Base-by-base conservation (phyloP, 768 basidiomycete species). In the Pleurotus pulmonarius region DNA sequence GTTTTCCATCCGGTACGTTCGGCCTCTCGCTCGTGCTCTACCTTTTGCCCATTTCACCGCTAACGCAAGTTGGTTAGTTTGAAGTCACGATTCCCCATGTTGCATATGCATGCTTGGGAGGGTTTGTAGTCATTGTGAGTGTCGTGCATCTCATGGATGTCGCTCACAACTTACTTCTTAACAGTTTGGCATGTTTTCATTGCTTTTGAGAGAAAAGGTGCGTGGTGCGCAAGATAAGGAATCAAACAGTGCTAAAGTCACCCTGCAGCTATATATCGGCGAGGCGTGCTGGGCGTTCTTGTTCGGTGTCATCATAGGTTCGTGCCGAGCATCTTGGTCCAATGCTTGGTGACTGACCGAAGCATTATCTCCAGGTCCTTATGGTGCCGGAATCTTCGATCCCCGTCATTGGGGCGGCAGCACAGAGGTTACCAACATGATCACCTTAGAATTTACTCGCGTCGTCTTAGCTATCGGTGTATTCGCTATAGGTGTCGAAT, bases 251-350 rank as follows among this genome's bases (percentile, higher is more conserved):
- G 56, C 55, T 53, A 39, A 15, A 5, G 55, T 46, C 12, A 37
- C 34, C 37, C 25, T 52, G 20, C 59, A 92, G 83, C 71, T 96
- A 22, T 98, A 97, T 68, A 86, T 98, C 57, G 97, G 97, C 59
- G 97, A 99, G 79, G 94, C 97, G 12, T 91, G 90, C 61, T 92
- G 92, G 84, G 94, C 96, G 0, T 97, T 97, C 63, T 68, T 96
- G 34, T 92, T 96, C 64, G 93, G 94, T 11, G 88, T 98, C 65
- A 87, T 94, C 61, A 86, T 96, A 49, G 94, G 89, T 83, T 67
- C 59, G 81, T 69, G 59, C 13, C 46, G n/a, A 55, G 46, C 37
- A 48, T 18, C 18, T 48, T 55, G 24, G 51, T 24, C 5, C 20
- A 52, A 26, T 56, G 43, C 57, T 67, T 24, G 61, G 13, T 54